phyloP scores from a whole-genome alignment of 163 green algal genomes.

The Chlorella variabilis region DNA sequence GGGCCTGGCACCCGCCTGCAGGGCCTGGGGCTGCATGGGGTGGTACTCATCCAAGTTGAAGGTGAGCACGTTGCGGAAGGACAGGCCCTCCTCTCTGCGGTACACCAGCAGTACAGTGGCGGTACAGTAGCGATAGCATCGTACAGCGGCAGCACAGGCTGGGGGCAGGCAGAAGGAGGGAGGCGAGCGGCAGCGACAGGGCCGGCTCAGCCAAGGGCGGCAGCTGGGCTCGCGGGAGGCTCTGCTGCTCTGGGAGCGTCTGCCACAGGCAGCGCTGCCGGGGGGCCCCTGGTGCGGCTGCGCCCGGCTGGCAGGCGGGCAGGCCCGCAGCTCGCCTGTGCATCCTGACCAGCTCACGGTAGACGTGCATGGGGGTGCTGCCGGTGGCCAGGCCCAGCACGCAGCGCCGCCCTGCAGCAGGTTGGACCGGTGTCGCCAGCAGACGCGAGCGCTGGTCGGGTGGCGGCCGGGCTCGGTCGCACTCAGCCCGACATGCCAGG shows the following conservation, averaged over 20 bases:
- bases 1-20: no score
- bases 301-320: background rate
- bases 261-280: no score
- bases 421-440: no score
- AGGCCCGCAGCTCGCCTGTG: constrained; percentile 5
- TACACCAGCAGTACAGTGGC: background rate
- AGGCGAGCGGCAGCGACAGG: no score
- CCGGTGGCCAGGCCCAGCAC: constrained; percentile 51
- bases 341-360: constrained; percentile 37
- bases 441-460: no score
- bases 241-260: no score
- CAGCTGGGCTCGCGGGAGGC: no score
- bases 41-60: constrained; percentile 57
- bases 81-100: constrained; percentile 39
- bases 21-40: constrained; percentile 14
- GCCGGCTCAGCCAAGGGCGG: no score
- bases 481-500: no score
- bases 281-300: background rate
- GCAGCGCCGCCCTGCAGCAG: constrained; percentile 31
- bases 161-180: no score
- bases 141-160: background rate
- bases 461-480: no score
- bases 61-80: constrained; percentile 41
- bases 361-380: constrained; percentile 42
- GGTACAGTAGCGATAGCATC: background rate